A percentile compares a stretch with the other conserved stretches of the same genome.
These are phyloP conservation scores for Caloboletus firmus DNA, from an alignment of 1,284 basidiomycete genomes.

Conservation along the genomic window DNA sequence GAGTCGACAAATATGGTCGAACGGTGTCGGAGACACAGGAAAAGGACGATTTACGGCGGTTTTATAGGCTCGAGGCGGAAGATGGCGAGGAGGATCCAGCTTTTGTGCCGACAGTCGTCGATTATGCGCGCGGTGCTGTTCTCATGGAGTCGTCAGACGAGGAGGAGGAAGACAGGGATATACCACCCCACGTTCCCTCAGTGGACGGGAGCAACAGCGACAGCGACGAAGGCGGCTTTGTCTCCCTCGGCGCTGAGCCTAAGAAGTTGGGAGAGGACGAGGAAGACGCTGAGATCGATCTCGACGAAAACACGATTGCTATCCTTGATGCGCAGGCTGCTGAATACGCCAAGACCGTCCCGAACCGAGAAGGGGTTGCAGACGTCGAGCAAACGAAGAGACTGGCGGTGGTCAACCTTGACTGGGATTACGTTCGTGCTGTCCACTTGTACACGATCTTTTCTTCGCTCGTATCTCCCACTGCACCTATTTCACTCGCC, in stretches of 20 bases:
- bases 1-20: slow-evolving; percentile 93
- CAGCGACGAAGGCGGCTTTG: slow-evolving; percentile 49
- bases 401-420: slow-evolving; percentile 92
- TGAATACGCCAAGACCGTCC: slow-evolving; percentile 50
- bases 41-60: slow-evolving; percentile 76
- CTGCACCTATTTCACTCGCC: slow-evolving; percentile 41
- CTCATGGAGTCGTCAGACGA: slow-evolving; percentile 88
- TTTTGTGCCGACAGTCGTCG: slow-evolving; percentile 47
- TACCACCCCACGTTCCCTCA: slow-evolving; percentile 30
- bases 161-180: slow-evolving; percentile 50
- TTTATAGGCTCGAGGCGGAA: slow-evolving; percentile 73
- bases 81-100: slow-evolving; percentile 37
- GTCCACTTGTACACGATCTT: slow-evolving; percentile 92
- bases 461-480: slow-evolving; percentile 78
- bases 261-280: slow-evolving; percentile 33
- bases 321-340: slow-evolving; percentile 75
- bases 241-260: slow-evolving; percentile 50
- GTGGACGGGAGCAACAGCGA: slow-evolving; percentile 41
- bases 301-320: slow-evolving; percentile 73
- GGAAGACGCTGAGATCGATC: slow-evolving; percentile 66
- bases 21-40: slow-evolving; percentile 67
- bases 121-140: slow-evolving; percentile 90
- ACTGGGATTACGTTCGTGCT: slow-evolving; percentile 97
- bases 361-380: slow-evolving; percentile 38
- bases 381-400: slow-evolving; percentile 62